Evolutionary conservation across 139 green algal genomes (phyloP), one percentile per base, ranked within the genome.

Genomic region (Micractinium sp.): DNA sequence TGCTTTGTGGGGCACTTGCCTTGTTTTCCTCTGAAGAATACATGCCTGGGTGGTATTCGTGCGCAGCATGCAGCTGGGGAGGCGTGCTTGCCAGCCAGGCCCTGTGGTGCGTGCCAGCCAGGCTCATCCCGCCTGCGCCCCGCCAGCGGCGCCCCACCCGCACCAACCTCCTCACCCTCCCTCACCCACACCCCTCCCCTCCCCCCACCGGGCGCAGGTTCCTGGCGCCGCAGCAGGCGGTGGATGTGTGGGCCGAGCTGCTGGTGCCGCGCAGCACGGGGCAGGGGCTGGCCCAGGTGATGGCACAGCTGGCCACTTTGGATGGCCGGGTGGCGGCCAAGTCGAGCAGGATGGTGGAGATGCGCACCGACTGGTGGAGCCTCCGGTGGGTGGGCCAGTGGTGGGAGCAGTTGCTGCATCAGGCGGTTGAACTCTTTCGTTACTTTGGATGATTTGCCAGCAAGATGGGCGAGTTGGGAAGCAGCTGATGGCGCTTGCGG

Each of bases 191-290:
- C 14, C 39, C 75, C 53, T 12, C 41, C 85, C 75, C 77, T 41
- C 16, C 56, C 53, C 53, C 23, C 36, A 12, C 27, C 39, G 12
- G n/a, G 23, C 31, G 56, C 89, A 85, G 91, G 56, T 91, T 92
- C 63, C 36, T 94, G 87, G n/a, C 73, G 22, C 80, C 91, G 3
- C 75, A 69, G 47, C 89, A 94, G 77, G 41, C 38, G 25, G 85
- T 92, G 61, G 89, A 94, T 74, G 86, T 94, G 73, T 94, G 91
- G 92, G 39, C 93, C 66, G 92, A 94, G 39, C 90, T 94, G 75
- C 35, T 47, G 67, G 85, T 91, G 36, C 86, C 92, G 19, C 75
- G 36, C 3, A 29, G 35, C 56, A 76, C n/a, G 13, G 53, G 75
- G 18, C 47, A 75, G 16, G 69, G 67, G 0, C 76, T 89, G 66